Conservation (phyloP, 2,329 filamentous ascomycete genomes). For the Neocucurbitaria cava region DNA sequence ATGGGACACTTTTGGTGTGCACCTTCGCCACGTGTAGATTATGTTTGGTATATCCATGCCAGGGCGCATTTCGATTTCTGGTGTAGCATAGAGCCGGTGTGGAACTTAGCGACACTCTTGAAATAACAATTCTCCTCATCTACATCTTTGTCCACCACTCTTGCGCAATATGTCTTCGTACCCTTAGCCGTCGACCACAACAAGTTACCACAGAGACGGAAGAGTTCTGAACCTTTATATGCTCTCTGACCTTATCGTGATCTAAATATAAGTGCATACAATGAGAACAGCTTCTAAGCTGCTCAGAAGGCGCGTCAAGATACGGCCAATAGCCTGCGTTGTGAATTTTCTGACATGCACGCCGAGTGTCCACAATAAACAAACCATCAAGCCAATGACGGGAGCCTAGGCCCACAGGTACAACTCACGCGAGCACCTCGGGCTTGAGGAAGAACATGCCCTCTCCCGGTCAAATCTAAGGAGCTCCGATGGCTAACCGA, state of each 20-base stretch:
- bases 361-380: slow-evolving; percentile 13
- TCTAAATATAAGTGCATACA: neutral
- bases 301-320: neutral
- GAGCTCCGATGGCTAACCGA: slow-evolving; percentile 20
- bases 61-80: slow-evolving; percentile 41
- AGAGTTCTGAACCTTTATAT: no score
- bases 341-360: slow-evolving; percentile 35
- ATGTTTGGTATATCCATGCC: slow-evolving; percentile 45
- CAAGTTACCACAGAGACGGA: no score
- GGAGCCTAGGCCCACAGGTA: slow-evolving; percentile 7
- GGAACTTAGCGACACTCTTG: slow-evolving; percentile 44
- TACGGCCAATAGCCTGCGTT: slow-evolving; percentile 15
- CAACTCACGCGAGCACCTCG: slow-evolving; percentile 36
- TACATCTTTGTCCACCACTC: neutral
- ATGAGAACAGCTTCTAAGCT: neutral
- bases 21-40: slow-evolving; percentile 43
- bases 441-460: slow-evolving; percentile 29
- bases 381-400: slow-evolving; percentile 8
- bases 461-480: slow-evolving; percentile 11
- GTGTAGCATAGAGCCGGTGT: slow-evolving; percentile 45
- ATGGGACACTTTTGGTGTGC: slow-evolving; percentile 26
- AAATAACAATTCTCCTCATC: slow-evolving; percentile 48
- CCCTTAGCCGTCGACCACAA: no score
- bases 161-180: neutral
- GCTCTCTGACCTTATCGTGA: neutral